These are phyloP conservation scores for Malassezia sympodialis DNA, from an alignment of 1,284 basidiomycete genomes.

Conservation along the genomic window DNA sequence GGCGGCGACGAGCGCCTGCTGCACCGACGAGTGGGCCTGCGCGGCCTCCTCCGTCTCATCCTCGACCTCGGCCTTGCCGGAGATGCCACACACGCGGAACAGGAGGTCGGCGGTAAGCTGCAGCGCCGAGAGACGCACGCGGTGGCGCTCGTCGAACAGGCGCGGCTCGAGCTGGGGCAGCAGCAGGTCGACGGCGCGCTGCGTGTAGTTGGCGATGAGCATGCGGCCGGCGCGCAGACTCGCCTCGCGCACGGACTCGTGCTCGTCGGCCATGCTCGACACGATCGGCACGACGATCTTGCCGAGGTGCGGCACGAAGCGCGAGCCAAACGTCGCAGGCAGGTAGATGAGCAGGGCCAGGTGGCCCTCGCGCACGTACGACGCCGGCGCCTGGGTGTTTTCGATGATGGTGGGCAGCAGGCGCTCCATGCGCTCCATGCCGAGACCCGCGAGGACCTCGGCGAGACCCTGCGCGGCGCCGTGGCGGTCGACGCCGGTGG, in stretches of 20 bases:
- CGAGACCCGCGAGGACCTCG: constrained; percentile 87
- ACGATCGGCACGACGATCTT: constrained; percentile 91
- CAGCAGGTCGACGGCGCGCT: constrained; percentile 80
- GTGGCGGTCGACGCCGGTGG: constrained; percentile 89
- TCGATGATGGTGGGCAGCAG: constrained; percentile 86
- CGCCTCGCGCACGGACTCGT: constrained; percentile 80
- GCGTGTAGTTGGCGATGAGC: constrained; percentile 92
- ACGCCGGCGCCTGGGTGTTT: constrained; percentile 75
- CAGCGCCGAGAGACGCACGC: constrained; percentile 81
- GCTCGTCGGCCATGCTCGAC: constrained; percentile 79
- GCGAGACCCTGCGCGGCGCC: constrained; percentile 95
- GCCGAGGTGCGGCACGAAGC: constrained; percentile 89
- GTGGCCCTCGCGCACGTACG: constrained; percentile 93
- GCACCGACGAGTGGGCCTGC: constrained; percentile 49
- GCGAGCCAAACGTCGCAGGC: constrained; percentile 81
- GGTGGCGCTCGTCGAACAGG: constrained; percentile 89
- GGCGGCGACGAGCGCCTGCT: constrained; percentile 73
- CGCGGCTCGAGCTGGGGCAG: constrained; percentile 88
- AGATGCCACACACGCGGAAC: constrained; percentile 97
- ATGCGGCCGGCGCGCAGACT: constrained; percentile 98
- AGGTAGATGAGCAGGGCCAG: constrained; percentile 95
- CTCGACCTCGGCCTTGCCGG: constrained; percentile 72
- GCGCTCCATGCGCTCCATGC: constrained; percentile 91
- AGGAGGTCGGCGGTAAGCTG: constrained; percentile 89
- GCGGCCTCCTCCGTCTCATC: constrained; percentile 65